Conservation (phyloP, 2,329 filamentous ascomycete species). For the Aspergillus aculeatinus region DNA sequence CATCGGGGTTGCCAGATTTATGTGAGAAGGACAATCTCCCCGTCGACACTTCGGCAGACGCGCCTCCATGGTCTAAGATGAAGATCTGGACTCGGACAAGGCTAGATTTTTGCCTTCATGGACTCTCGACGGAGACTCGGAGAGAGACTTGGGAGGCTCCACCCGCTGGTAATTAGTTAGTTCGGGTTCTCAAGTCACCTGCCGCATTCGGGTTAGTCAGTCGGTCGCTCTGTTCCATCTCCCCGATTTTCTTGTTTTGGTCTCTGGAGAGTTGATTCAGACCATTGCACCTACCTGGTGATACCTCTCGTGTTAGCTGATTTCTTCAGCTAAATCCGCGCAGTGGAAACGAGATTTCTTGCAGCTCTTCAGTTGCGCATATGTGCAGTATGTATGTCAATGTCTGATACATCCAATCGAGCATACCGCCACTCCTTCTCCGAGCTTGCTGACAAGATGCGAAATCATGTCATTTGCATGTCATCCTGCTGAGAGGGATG, state of each 20-base stretch:
- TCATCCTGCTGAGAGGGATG: background rate
- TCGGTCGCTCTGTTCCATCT: background rate
- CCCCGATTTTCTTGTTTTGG: background rate
- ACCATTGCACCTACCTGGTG: background rate
- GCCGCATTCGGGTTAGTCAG: background rate
- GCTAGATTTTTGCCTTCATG: background rate
- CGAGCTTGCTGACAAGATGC: background rate
- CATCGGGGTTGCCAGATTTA: background rate
- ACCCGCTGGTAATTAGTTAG: background rate
- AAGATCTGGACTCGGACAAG: background rate
- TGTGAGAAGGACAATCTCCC: background rate
- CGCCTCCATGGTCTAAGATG: background rate
- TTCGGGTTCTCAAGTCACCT: background rate
- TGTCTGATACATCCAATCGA: background rate
- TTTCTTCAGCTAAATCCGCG: background rate
- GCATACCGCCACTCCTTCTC: background rate
- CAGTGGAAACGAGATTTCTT: background rate
- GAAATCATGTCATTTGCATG: background rate
- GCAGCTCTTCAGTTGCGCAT: background rate
- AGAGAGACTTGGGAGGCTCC: background rate
- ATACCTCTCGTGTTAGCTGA: background rate
- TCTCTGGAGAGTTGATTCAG: background rate
- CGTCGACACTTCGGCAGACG: too few relatives aligned
- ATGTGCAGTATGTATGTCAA: too few relatives aligned
- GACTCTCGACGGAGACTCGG: background rate